phyloP scores from a whole-genome alignment of 495 filamentous ascomycete species.

The Viridothelium virens region DNA sequence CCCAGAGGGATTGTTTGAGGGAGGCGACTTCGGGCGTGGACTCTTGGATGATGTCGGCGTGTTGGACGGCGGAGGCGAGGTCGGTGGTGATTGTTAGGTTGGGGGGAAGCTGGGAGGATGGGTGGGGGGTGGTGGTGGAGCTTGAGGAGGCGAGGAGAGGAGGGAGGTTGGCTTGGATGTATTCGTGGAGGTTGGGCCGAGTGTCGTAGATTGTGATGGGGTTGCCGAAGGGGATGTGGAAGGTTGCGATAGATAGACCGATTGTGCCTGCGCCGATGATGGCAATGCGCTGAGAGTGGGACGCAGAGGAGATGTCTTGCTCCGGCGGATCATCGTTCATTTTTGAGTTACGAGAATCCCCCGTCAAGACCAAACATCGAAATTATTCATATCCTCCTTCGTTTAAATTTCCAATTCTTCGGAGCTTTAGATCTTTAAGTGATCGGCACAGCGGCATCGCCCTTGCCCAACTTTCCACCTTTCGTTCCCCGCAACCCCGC shows the following conservation, averaged over 20 bases:
- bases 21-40: constrained; percentile 47
- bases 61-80: constrained; percentile 39
- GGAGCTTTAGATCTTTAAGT: no score
- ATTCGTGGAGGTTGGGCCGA: constrained; percentile 42
- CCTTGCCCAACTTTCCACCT: background rate
- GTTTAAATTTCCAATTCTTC: background rate
- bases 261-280: constrained; percentile 53
- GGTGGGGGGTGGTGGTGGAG: constrained; percentile 25
- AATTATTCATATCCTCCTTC: background rate
- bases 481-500: background rate
- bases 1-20: constrained; percentile 49
- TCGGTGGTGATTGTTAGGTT: constrained; percentile 34
- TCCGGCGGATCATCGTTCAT: constrained; percentile 2
- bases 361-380: background rate
- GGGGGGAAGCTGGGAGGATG: constrained; percentile 16
- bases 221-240: constrained; percentile 43
- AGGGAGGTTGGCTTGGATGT: constrained; percentile 36
- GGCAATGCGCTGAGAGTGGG: constrained; percentile 33
- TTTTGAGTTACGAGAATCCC: background rate
- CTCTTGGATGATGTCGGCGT: constrained; percentile 50
- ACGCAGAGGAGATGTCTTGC: background rate
- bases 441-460: no score
- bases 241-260: constrained; percentile 51
- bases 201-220: constrained; percentile 48
- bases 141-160: background rate